A percentile compares a stretch with the other conserved stretches of the same genome.
Evolutionary conservation across 176 grass and related monocot genomes (phyloP).

Genomic region (Rhipidocladum racemiflorum): DNA sequence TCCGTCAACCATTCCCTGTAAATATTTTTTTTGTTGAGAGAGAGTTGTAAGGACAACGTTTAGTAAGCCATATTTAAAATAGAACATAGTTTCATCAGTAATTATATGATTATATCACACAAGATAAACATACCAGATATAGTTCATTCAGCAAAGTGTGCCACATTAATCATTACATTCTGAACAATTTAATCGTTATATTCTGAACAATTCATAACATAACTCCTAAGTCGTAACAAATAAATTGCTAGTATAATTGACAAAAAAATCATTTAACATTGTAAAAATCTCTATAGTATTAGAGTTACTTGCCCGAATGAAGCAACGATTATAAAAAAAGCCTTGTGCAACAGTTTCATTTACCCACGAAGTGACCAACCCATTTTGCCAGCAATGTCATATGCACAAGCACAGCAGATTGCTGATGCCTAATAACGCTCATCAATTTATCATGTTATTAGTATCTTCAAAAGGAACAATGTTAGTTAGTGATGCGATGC

Average conservation of each 20-base stretch:
- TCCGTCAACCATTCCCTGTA: slow-evolving; percentile 79
- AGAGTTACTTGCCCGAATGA: background rate
- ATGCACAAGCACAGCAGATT: background rate
- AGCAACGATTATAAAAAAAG: background rate
- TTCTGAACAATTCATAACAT: background rate
- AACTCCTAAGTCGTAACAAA: background rate
- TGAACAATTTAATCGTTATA: background rate
- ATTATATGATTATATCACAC: background rate
- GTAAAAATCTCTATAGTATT: slow-evolving; percentile 1
- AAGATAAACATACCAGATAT: background rate
- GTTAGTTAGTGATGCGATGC: background rate
- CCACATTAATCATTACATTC: background rate
- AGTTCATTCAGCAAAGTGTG: background rate
- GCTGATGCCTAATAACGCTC: background rate
- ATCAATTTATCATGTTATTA: background rate
- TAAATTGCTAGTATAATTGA: background rate
- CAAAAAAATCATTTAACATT: background rate
- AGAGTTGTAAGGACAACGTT: background rate
- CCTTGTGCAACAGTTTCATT: background rate
- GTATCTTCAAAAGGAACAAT: background rate
- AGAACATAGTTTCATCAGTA: background rate
- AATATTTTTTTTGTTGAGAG: background rate
- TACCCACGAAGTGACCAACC: background rate
- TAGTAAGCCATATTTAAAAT: background rate
- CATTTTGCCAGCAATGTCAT: background rate